These are phyloP conservation scores for Ogataea nitratoaversa DNA, from an alignment of 805 yeast species.

Conservation along the genomic window DNA sequence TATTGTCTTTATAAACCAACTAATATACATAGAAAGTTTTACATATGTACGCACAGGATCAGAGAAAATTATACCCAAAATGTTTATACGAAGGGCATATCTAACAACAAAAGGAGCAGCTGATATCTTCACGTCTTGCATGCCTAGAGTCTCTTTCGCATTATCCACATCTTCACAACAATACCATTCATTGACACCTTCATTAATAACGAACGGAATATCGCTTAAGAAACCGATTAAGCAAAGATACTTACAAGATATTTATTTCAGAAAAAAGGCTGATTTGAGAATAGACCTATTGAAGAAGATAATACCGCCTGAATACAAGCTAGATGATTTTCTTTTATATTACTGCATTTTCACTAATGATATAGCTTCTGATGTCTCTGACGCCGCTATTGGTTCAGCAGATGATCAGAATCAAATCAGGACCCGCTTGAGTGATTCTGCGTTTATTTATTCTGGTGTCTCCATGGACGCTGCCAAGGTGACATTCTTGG, in stretches of 20 bases:
- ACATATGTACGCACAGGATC: too few relatives aligned
- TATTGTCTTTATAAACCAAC: too few relatives aligned
- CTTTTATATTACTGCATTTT: conserved; percentile 22
- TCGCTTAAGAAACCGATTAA: neutral
- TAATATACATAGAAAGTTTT: too few relatives aligned
- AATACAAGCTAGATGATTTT: conserved; percentile 16
- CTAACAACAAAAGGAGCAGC: too few relatives aligned
- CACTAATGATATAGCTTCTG: conserved; percentile 3
- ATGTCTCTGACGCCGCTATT: too few relatives aligned
- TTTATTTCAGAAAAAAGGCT: conserved; percentile 16
- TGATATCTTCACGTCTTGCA: too few relatives aligned
- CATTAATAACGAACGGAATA: neutral
- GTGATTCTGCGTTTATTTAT: neutral
- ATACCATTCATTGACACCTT: neutral
- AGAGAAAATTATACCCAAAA: too few relatives aligned
- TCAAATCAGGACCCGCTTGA: neutral
- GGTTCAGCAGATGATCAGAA: neutral
- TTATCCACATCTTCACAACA: too few relatives aligned
- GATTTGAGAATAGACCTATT: conserved; percentile 22
- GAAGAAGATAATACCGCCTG: conserved; percentile 19
- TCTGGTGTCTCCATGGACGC: neutral
- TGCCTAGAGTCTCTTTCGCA: too few relatives aligned
- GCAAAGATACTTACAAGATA: conserved; percentile 10
- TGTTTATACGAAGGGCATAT: too few relatives aligned
- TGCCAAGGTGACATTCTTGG: neutral